Evolutionary conservation across 768 basidiomycete species (phyloP).

Genomic region (Collybia sp.): DNA sequence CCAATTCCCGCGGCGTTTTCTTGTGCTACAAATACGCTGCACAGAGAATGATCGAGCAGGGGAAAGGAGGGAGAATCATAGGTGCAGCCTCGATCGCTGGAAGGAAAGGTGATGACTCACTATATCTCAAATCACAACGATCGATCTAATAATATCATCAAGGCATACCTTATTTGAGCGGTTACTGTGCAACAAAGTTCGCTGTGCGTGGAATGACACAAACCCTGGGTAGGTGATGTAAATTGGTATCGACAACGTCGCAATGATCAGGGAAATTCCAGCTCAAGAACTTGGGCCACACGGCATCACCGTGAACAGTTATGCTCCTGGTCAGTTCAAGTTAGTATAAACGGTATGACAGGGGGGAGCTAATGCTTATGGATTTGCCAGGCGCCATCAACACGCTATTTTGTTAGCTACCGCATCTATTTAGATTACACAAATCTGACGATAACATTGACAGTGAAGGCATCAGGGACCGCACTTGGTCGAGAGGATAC

Average conservation of each 20-base stretch:
- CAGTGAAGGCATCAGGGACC: no score
- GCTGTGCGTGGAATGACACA: conserved; percentile 38
- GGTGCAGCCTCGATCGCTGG: conserved; percentile 29
- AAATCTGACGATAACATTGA: no score
- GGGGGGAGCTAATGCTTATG: no score
- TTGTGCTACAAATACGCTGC: conserved; percentile 39
- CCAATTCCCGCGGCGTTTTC: conserved; percentile 36
- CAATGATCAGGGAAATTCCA: conserved; percentile 5
- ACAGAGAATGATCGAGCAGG: conserved; percentile 38
- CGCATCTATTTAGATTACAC: no score
- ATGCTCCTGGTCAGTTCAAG: conserved; percentile 25
- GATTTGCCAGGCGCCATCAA: no score
- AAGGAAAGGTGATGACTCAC: conserved; percentile 16
- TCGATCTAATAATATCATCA: neutral
- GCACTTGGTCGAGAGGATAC: no score
- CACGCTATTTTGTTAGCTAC: no score
- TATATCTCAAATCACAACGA: neutral
- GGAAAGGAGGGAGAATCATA: conserved; percentile 35
- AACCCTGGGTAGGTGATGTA: conserved; percentile 20
- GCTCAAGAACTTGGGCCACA: conserved; percentile 25
- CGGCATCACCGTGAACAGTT: conserved; percentile 34
- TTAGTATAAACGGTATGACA: no score
- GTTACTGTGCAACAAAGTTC: conserved; percentile 34
- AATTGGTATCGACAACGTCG: neutral
- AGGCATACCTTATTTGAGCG: conserved; percentile 12